Percentiles rank a stretch among this genome's conserved stretches.
Conservation (phyloP, 768 basidiomycete species). For the Gloeophyllum trabeum region DNA sequence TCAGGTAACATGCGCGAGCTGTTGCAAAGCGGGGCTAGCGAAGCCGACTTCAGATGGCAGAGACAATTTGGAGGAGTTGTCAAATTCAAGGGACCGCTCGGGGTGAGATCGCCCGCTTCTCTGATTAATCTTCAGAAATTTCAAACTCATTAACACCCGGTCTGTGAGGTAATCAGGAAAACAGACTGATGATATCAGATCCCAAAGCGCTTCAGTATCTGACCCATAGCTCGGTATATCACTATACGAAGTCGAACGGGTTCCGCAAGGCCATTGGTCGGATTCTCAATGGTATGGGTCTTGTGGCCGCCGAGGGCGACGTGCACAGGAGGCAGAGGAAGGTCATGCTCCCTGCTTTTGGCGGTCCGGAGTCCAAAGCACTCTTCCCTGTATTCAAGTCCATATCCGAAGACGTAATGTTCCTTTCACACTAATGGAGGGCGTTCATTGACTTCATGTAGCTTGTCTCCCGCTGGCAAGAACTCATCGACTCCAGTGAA, state of each 20-base stretch:
- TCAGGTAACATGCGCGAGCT: background rate
- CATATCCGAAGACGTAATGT: conserved; percentile 1
- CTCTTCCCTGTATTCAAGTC: conserved; percentile 5
- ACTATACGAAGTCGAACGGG: background rate
- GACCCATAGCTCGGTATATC: conserved; percentile 2
- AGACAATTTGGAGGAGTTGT: background rate
- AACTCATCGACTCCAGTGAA: background rate
- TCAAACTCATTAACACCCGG: background rate
- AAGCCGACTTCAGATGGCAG: background rate
- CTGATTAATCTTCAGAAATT: background rate
- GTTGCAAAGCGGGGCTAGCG: background rate
- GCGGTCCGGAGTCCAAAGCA: background rate
- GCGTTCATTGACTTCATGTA: background rate
- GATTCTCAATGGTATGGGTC: background rate
- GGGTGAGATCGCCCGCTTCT: background rate
- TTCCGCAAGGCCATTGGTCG: background rate
- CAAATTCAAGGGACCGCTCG: background rate
- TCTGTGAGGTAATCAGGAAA: too few species aligned
- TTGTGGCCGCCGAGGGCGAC: background rate
- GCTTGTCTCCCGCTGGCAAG: background rate
- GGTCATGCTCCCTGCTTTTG: conserved; percentile 6
- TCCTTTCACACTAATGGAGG: background rate
- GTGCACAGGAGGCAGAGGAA: conserved; percentile 1
- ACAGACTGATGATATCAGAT: conserved; percentile 4
- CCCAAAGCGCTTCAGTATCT: conserved; percentile 7